These are phyloP conservation scores for Fusarium sp. DNA, from an alignment of 2,329 filamentous ascomycete genomes.

Conservation along the genomic window DNA sequence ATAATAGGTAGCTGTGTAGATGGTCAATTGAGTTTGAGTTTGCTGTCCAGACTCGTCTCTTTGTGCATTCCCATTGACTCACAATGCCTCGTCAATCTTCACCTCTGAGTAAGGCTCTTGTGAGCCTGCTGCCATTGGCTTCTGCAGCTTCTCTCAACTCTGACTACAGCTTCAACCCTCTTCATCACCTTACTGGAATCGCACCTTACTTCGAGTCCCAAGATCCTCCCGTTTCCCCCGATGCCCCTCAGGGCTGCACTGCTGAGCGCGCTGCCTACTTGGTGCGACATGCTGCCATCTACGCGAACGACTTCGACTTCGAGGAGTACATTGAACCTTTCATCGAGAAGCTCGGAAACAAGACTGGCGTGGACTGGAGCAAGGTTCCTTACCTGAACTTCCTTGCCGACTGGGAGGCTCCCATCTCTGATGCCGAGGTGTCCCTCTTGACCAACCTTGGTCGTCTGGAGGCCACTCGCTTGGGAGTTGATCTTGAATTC, in stretches of 20 bases:
- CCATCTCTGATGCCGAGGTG: conserved; percentile 66
- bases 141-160: conserved; percentile 54
- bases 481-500: conserved; percentile 69
- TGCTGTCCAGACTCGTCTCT: not conserved
- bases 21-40: not conserved
- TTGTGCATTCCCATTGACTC: not conserved
- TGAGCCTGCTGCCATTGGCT: conserved; percentile 23
- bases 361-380: conserved; percentile 66
- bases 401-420: conserved; percentile 66
- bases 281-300: conserved; percentile 69
- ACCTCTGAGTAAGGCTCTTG: conserved; percentile 7
- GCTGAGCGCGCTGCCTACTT: conserved; percentile 65
- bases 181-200: conserved; percentile 67
- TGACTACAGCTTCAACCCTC: conserved; percentile 63
- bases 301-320: conserved; percentile 69
- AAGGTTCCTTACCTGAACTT: conserved; percentile 67
- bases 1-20: not conserved
- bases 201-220: conserved; percentile 68
- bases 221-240: conserved; percentile 53
- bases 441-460: conserved; percentile 72
- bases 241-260: conserved; percentile 62
- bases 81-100: conserved; percentile 25
- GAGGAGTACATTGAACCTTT: conserved; percentile 69
- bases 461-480: conserved; percentile 68
- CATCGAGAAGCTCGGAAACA: conserved; percentile 68